Percentiles rank a stretch among this genome's conserved stretches.
Evolutionary conservation across 192 early-diverging fungal genomes (phyloP).

Genomic region (Backusella mclennaniae): DNA sequence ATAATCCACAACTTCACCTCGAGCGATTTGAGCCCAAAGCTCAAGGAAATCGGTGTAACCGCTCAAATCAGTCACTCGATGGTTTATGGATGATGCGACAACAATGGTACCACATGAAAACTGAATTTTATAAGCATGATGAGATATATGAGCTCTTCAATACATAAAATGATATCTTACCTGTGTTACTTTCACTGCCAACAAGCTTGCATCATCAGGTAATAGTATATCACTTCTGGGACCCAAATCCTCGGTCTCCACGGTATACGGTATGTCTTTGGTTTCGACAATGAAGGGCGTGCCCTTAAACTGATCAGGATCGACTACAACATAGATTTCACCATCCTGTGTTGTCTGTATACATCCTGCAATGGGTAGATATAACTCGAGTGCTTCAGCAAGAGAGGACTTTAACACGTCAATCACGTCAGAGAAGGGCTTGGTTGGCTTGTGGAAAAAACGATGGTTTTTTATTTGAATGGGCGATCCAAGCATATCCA

Average conservation of each 20-base stretch:
- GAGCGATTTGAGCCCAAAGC: constrained; percentile 31
- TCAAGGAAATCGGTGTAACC: constrained; percentile 25
- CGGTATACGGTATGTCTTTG: neutral
- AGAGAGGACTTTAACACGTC: constrained; percentile 33
- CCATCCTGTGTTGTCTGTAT: constrained; percentile 23
- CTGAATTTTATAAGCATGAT: neutral
- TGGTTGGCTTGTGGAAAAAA: constrained; percentile 22
- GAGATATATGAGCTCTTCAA: neutral
- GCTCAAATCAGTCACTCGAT: neutral
- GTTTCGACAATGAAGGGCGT: neutral
- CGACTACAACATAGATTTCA: neutral
- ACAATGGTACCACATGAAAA: neutral
- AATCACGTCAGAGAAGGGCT: constrained; percentile 19
- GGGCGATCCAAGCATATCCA: constrained; percentile 27
- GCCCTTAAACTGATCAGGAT: neutral
- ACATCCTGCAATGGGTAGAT: constrained; percentile 35
- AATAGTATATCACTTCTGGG: neutral
- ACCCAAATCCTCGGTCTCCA: neutral
- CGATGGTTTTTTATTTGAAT: constrained; percentile 38
- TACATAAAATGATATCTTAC: neutral
- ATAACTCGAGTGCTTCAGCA: constrained; percentile 39
- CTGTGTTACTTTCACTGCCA: neutral
- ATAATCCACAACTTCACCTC: constrained; percentile 35
- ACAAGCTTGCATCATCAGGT: neutral
- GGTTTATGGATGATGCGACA: neutral